phyloP scores from a whole-genome alignment of 2,329 filamentous ascomycete genomes.

The Lecanosticta acicola region DNA sequence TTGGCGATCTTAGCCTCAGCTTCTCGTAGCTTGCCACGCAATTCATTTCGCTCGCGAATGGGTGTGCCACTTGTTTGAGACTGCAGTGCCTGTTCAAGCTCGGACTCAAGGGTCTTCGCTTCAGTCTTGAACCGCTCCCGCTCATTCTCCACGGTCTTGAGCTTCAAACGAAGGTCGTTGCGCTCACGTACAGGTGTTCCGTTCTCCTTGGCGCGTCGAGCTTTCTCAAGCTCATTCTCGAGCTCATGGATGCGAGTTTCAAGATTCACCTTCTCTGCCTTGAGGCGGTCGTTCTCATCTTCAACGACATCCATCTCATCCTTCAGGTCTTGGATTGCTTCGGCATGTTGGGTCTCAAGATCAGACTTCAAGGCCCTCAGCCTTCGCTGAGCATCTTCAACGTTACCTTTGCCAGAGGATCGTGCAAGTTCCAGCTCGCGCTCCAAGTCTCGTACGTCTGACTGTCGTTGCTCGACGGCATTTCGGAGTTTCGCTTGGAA shows the following conservation, averaged over 20 bases:
- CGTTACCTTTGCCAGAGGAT: conserved; percentile 19
- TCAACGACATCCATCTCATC: conserved; percentile 50
- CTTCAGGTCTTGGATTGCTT: conserved; percentile 47
- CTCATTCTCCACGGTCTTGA: conserved; percentile 29
- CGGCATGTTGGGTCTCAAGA: conserved; percentile 35
- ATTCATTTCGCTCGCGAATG: conserved; percentile 31
- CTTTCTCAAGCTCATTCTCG: conserved; percentile 31
- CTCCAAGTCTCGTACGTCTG: conserved; percentile 38
- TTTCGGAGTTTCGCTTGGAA: conserved; percentile 36
- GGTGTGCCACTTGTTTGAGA: conserved; percentile 27
- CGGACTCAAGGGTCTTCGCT: conserved; percentile 33
- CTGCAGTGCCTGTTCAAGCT: conserved; percentile 30
- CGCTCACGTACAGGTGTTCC: conserved; percentile 34
- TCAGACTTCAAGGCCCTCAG: conserved; percentile 51
- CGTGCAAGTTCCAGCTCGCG: conserved; percentile 37
- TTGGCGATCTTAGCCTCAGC: conserved; percentile 31
- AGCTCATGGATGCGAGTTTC: conserved; percentile 51
- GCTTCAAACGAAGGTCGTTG: conserved; percentile 30
- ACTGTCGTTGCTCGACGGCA: conserved; percentile 26
- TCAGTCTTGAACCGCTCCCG: conserved; percentile 30
- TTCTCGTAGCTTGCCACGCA: conserved; percentile 31
- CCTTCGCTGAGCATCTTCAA: conserved; percentile 23
- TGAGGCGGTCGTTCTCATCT: conserved; percentile 38
- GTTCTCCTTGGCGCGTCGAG: conserved; percentile 35
- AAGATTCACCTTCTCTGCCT: conserved; percentile 50